phyloP scores from a whole-genome alignment of 257 asterid genomes.

The Nicotiana otophora region DNA sequence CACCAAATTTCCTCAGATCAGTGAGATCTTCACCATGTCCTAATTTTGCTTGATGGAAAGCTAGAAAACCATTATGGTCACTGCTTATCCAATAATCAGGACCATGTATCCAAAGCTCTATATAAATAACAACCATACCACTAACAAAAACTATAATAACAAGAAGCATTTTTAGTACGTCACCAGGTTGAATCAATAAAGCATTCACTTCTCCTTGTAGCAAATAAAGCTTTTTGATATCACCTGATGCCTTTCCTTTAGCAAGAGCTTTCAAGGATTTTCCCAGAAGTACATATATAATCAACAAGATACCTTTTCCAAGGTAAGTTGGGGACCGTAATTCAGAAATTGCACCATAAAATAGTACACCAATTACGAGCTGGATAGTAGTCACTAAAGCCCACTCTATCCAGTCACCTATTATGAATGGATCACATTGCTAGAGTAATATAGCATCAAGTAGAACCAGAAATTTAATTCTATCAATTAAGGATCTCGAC shows the following conservation, averaged over 20 bases:
- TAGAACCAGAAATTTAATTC: slow-evolving; percentile 69
- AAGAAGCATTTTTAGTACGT: slow-evolving; percentile 76
- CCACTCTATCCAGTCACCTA: slow-evolving; percentile 98
- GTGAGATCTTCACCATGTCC: too few relatives aligned
- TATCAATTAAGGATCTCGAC: slow-evolving; percentile 79
- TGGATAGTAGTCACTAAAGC: slow-evolving; percentile 78
- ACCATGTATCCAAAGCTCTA: too few relatives aligned
- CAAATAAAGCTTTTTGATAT: slow-evolving; percentile 77
- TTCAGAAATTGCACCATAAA: slow-evolving; percentile 92
- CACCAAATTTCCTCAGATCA: too few relatives aligned
- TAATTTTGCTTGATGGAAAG: too few relatives aligned
- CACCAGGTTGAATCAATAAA: slow-evolving; percentile 88
- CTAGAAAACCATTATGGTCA: too few relatives aligned
- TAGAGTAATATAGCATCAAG: slow-evolving; percentile 68
- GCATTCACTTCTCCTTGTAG: slow-evolving; percentile 84
- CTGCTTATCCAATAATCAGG: too few relatives aligned
- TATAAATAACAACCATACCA: slow-evolving; percentile 51
- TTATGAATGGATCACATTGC: slow-evolving; percentile 90
- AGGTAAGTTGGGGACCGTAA: slow-evolving; percentile 89
- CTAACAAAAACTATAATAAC: slow-evolving; percentile 90
- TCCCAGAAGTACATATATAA: slow-evolving; percentile 88
- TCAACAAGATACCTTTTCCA: slow-evolving; percentile 96
- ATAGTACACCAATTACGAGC: slow-evolving; percentile 79
- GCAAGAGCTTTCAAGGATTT: slow-evolving; percentile 90
- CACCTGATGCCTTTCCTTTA: slow-evolving; percentile 96